Conservation (phyloP, 768 basidiomycete species). For the Hygrocybe coccinea region DNA sequence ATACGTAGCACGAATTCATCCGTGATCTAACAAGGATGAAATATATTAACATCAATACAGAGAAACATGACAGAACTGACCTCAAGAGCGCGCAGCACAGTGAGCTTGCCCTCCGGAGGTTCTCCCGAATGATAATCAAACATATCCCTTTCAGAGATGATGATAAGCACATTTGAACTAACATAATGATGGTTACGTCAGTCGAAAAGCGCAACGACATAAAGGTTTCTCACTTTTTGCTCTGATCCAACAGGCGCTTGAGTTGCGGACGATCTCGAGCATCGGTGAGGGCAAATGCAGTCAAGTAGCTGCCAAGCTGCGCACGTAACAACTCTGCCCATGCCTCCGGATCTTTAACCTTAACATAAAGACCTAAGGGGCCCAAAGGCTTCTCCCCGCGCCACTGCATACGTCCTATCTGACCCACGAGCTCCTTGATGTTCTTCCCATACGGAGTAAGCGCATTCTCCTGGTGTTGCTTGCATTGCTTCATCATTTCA, state of each 20-base stretch:
- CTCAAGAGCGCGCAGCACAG: slow-evolving; percentile 76
- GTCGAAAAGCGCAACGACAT: background rate
- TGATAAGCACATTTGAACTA: slow-evolving; percentile 48
- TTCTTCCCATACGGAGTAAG: slow-evolving; percentile 59
- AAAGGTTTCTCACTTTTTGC: slow-evolving; percentile 55
- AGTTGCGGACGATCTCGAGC: slow-evolving; percentile 54
- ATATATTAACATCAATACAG: slow-evolving; percentile 1
- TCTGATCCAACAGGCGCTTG: slow-evolving; percentile 49
- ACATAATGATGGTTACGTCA: background rate
- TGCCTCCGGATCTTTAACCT: slow-evolving; percentile 54
- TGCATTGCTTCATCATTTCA: slow-evolving; percentile 46
- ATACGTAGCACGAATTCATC: slow-evolving; percentile 73
- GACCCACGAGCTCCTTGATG: slow-evolving; percentile 53
- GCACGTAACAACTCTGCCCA: slow-evolving; percentile 66
- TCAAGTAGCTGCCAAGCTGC: slow-evolving; percentile 55
- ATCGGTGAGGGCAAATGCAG: slow-evolving; percentile 72
- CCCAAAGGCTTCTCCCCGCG: slow-evolving; percentile 63
- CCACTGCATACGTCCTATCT: slow-evolving; percentile 54
- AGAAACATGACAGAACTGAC: slow-evolving; percentile 38
- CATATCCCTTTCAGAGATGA: slow-evolving; percentile 65
- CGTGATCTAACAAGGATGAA: slow-evolving; percentile 50
- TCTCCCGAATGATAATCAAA: slow-evolving; percentile 81
- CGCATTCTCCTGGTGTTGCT: slow-evolving; percentile 50
- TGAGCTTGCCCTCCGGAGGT: slow-evolving; percentile 54
- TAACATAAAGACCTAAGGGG: slow-evolving; percentile 76